A percentile compares a stretch with the other conserved stretches of the same genome.
Conservation (phyloP, 2,329 filamentous ascomycete species). For the Botrytis aclada region DNA sequence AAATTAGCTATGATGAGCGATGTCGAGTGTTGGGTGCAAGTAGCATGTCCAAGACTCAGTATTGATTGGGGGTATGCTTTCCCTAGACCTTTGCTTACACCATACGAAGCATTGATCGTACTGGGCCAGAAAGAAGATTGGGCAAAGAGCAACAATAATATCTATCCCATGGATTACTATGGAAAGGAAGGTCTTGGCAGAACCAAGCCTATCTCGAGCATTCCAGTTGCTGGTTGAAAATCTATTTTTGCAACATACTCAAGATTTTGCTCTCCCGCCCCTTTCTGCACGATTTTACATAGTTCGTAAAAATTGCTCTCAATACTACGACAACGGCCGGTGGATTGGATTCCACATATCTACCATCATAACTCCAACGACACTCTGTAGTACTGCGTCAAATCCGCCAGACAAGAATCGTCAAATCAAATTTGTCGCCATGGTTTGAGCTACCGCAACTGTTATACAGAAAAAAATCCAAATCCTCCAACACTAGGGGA, state of each 20-base stretch:
- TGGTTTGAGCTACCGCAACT: constrained; percentile 50
- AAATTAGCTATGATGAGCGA: constrained; percentile 92
- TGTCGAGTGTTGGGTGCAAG: constrained; percentile 97
- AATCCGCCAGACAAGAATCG: constrained; percentile 53
- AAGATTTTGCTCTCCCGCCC: no score
- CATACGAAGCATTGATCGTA: constrained; percentile 93
- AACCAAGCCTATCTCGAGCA: constrained; percentile 49
- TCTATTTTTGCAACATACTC: neutral
- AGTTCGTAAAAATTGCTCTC: neutral
- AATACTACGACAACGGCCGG: constrained; percentile 47
- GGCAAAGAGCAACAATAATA: constrained; percentile 56
- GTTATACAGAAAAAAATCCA: constrained; percentile 52
- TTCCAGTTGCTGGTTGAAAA: constrained; percentile 27
- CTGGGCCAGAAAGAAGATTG: constrained; percentile 75
- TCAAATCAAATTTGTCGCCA: constrained; percentile 51
- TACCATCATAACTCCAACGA: constrained; percentile 55
- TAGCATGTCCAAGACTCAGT: constrained; percentile 92
- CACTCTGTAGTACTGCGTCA: constrained; percentile 50
- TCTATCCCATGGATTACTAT: constrained; percentile 99
- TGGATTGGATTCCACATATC: constrained; percentile 60
- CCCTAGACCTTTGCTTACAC: constrained; percentile 79
- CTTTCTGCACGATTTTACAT: neutral
- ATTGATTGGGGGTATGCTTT: constrained; percentile 99
- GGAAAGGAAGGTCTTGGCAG: constrained; percentile 85
- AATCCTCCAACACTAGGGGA: constrained; percentile 47